Evolutionary conservation across 306 rosid genomes (phyloP).

Genomic region (Vigna unguiculata): DNA sequence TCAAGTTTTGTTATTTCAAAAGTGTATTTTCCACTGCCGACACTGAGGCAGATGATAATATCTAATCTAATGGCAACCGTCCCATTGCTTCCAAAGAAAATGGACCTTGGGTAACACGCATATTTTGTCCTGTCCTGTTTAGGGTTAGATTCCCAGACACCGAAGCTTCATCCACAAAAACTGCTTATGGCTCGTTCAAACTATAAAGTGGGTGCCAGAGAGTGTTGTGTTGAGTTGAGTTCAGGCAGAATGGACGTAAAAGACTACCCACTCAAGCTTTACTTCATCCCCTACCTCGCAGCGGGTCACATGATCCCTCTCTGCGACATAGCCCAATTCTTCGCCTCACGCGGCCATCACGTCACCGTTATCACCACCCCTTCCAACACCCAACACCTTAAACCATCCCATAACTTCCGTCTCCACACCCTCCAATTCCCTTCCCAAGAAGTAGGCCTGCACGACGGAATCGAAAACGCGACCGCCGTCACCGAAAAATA

Average conservation of each 20-base stretch:
- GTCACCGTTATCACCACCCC: conserved; percentile 59
- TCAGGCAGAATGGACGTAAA: conserved; percentile 4
- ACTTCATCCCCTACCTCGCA: conserved; percentile 53
- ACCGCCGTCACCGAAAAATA: neutral
- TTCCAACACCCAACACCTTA: conserved; percentile 38
- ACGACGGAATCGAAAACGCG: conserved; percentile 37
- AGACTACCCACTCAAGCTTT: conserved; percentile 36
- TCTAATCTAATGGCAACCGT: too few relatives aligned
- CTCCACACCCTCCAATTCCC: conserved; percentile 44
- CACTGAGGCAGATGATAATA: too few relatives aligned
- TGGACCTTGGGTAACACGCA: too few relatives aligned
- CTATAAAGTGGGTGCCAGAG: neutral
- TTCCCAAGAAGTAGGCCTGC: conserved; percentile 46
- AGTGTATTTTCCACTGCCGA: too few relatives aligned
- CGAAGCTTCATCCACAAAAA: neutral
- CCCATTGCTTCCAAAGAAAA: too few relatives aligned
- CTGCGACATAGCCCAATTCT: conserved; percentile 49
- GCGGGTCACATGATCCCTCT: conserved; percentile 54
- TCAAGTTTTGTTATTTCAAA: too few relatives aligned
- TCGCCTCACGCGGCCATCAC: conserved; percentile 45
- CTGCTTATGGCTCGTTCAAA: neutral
- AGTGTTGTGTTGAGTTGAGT: too few relatives aligned
- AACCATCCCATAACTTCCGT: neutral
- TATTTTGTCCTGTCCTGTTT: too few relatives aligned
- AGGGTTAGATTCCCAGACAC: too few relatives aligned